phyloP scores from a whole-genome alignment of 2,329 filamentous ascomycete species.

The Cryoendolithus antarcticus region DNA sequence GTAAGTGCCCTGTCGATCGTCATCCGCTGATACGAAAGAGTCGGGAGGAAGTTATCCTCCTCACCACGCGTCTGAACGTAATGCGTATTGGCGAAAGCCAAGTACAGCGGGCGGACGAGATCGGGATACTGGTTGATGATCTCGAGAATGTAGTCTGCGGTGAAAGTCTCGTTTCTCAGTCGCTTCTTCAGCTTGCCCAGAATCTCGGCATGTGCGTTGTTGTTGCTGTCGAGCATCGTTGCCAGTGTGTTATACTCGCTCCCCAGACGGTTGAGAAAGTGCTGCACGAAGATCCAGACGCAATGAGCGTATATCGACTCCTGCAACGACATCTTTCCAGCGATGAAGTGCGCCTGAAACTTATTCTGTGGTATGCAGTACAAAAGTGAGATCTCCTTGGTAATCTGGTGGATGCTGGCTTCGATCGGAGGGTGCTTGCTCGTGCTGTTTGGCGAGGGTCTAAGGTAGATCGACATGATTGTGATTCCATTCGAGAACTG shows the following conservation, averaged over 20 bases:
- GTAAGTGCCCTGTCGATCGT: constrained; percentile 63
- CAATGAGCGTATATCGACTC: constrained; percentile 97
- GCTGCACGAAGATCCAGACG: constrained; percentile 93
- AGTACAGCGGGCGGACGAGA: constrained; percentile 75
- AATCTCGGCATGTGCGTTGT: constrained; percentile 74
- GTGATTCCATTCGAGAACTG: constrained; percentile 98
- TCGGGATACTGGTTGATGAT: constrained; percentile 87
- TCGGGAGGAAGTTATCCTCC: constrained; percentile 57
- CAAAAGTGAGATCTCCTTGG: constrained; percentile 91
- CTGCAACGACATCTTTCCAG: constrained; percentile 77
- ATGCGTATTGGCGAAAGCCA: constrained; percentile 83
- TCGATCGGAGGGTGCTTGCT: constrained; percentile 66
- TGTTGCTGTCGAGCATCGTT: constrained; percentile 65
- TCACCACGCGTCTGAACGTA: constrained; percentile 55
- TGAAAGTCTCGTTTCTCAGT: constrained; percentile 92
- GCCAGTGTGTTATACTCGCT: constrained; percentile 83
- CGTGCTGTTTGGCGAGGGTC: constrained; percentile 50
- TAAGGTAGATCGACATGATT: constrained; percentile 90
- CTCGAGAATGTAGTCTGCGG: constrained; percentile 92
- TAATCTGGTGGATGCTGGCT: constrained; percentile 94
- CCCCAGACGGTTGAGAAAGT: constrained; percentile 91
- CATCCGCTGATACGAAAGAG: constrained; percentile 53
- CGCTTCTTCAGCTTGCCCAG: constrained; percentile 91
- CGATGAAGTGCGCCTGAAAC: constrained; percentile 80
- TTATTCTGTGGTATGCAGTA: constrained; percentile 98